Percentiles rank a stretch among this genome's conserved stretches.
phyloP scores from a whole-genome alignment of 371 early-diverging fungal species.

The Coemansia sp. region DNA sequence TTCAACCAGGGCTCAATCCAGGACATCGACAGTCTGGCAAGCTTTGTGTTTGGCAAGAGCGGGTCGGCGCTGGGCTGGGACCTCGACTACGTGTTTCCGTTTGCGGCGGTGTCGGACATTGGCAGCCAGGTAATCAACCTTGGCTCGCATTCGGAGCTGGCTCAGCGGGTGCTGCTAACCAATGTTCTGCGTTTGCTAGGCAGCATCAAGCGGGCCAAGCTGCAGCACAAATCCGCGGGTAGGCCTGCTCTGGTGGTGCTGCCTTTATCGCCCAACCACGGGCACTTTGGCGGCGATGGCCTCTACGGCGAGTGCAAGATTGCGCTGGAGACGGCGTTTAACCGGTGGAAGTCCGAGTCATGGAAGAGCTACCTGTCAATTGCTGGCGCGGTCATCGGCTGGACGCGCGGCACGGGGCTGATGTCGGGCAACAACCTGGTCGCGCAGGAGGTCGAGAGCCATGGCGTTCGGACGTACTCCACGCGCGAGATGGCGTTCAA shows the following conservation, averaged over 20 bases:
- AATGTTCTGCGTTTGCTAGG: conserved; percentile 60
- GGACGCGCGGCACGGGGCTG: conserved; percentile 95
- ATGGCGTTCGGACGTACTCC: conserved; percentile 89
- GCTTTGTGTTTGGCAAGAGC: conserved; percentile 73
- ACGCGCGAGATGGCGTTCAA: conserved; percentile 56
- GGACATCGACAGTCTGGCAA: conserved; percentile 77
- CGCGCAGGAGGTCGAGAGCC: conserved; percentile 84
- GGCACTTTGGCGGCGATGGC: conserved; percentile 91
- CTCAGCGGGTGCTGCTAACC: conserved; percentile 59
- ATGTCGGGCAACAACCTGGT: conserved; percentile 87
- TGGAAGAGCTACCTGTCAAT: conserved; percentile 91
- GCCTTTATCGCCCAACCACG: conserved; percentile 95
- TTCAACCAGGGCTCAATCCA: conserved; percentile 92
- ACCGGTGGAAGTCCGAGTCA: conserved; percentile 89
- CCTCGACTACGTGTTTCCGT: conserved; percentile 90
- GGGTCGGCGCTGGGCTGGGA: conserved; percentile 88
- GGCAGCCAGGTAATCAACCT: conserved; percentile 79
- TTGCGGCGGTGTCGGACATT: conserved; percentile 89
- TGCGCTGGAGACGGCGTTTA: conserved; percentile 87
- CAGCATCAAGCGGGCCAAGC: conserved; percentile 58
- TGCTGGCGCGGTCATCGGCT: conserved; percentile 92
- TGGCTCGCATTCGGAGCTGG: conserved; percentile 87
- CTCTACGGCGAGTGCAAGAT: conserved; percentile 96
- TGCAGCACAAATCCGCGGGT: conserved; percentile 62
- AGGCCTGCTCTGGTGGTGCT: conserved; percentile 66